Percentiles rank a stretch among this genome's conserved stretches.
These are phyloP conservation scores for Trichoderma orchidacearum DNA, from an alignment of 495 filamentous ascomycete genomes.

Conservation along the genomic window DNA sequence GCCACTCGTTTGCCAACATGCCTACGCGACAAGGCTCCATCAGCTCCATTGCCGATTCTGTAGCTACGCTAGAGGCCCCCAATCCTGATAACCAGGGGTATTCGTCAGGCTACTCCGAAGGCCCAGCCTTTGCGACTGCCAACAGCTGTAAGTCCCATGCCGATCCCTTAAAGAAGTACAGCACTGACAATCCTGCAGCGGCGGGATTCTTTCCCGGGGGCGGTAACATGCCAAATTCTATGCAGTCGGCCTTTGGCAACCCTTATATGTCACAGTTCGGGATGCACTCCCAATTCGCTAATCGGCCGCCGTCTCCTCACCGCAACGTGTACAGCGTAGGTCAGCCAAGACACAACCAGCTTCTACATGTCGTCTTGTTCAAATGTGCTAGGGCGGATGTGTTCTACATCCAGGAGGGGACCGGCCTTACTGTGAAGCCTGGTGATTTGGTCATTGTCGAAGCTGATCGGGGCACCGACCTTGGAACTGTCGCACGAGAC, in stretches of 20 bases:
- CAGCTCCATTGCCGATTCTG: conserved; percentile 45
- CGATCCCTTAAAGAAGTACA: neutral
- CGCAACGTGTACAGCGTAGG: conserved; percentile 45
- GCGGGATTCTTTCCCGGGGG: conserved; percentile 34
- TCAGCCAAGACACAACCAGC: conserved; percentile 64
- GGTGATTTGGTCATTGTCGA: conserved; percentile 96
- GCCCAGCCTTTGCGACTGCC: conserved; percentile 13
- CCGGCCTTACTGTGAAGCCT: conserved; percentile 73
- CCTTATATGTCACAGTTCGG: conserved; percentile 26
- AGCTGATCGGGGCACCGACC: conserved; percentile 87
- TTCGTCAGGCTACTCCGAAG: conserved; percentile 16
- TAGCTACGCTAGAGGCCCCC: conserved; percentile 25
- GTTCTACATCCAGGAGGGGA: conserved; percentile 92
- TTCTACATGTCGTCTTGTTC: conserved; percentile 88
- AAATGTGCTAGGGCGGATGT: conserved; percentile 90
- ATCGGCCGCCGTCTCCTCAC: conserved; percentile 40
- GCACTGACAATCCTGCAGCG: conserved; percentile 13
- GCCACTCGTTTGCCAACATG: conserved; percentile 91
- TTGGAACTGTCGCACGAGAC: conserved; percentile 80
- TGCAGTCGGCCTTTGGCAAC: conserved; percentile 20
- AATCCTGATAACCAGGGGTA: conserved; percentile 29
- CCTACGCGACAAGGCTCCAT: conserved; percentile 53
- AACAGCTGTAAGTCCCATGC: conserved; percentile 18
- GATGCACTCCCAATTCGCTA: conserved; percentile 41
- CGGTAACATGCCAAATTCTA: conserved; percentile 18